phyloP scores from a whole-genome alignment of 1,284 basidiomycete genomes.

The Heterobasidion parviporum region DNA sequence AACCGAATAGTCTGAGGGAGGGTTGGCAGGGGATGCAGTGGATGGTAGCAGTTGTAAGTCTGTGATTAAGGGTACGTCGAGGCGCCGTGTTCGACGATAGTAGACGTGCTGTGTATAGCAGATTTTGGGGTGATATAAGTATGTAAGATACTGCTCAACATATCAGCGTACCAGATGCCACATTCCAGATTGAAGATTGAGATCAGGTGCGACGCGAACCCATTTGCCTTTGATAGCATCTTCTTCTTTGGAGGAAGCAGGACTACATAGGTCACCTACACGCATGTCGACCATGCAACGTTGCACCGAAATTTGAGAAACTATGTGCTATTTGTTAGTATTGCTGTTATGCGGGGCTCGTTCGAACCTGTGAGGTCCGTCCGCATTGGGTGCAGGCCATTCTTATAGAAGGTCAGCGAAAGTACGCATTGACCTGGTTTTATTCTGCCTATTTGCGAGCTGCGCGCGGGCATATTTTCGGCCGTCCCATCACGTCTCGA shows the following conservation, averaged over 20 bases:
- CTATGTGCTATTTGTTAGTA: conserved; percentile 25
- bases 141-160: conserved; percentile 2
- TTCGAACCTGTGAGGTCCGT: too few relatives aligned
- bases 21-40: conserved; percentile 16
- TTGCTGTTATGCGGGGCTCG: background rate
- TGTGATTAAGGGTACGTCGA: conserved; percentile 64
- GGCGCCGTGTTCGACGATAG: conserved; percentile 77
- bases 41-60: conserved; percentile 51
- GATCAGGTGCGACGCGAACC: conserved; percentile 75
- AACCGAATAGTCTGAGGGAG: conserved; percentile 30
- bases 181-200: conserved; percentile 62
- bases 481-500: background rate
- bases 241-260: conserved; percentile 58
- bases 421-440: too few relatives aligned
- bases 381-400: too few relatives aligned
- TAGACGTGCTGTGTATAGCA: conserved; percentile 52
- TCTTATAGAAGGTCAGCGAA: too few relatives aligned
- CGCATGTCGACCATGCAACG: conserved; percentile 64
- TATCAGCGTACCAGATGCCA: conserved; percentile 42
- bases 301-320: conserved; percentile 72
- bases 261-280: conserved; percentile 55
- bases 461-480: too few relatives aligned
- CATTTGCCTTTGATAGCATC: conserved; percentile 81
- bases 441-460: too few relatives aligned
- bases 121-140: background rate